Conservation (phyloP, 1,284 basidiomycete genomes). For the Cerrena zonata region DNA sequence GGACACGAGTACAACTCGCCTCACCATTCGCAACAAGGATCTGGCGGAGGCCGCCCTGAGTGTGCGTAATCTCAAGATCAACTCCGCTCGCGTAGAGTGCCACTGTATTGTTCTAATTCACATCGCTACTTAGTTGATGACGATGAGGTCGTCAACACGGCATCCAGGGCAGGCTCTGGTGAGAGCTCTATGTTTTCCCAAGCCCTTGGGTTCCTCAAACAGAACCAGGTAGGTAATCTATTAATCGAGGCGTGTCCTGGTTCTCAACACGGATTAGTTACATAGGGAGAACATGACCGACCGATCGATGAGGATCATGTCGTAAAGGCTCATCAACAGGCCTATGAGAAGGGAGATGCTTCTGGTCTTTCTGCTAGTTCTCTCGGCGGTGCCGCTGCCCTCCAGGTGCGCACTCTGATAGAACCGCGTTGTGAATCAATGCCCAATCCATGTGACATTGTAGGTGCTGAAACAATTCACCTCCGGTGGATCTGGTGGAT, state of each 20-base stretch:
- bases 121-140: slow-evolving; percentile 44
- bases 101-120: too few relatives aligned
- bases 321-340: slow-evolving; percentile 55
- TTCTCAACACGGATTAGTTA: not conserved
- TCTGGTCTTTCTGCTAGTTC: slow-evolving; percentile 49
- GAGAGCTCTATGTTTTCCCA: slow-evolving; percentile 45
- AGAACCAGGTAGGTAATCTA: slow-evolving; percentile 41
- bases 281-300: slow-evolving; percentile 45
- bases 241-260: not conserved
- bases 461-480: slow-evolving; percentile 64
- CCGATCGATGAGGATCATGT: slow-evolving; percentile 66
- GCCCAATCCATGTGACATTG: not conserved
- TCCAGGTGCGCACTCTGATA: slow-evolving; percentile 45
- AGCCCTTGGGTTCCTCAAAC: slow-evolving; percentile 46
- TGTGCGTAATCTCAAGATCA: slow-evolving; percentile 26
- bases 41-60: slow-evolving; percentile 19
- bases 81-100: too few relatives aligned
- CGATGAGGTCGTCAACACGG: slow-evolving; percentile 49
- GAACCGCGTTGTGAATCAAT: not conserved
- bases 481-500: slow-evolving; percentile 29
- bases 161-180: slow-evolving; percentile 45
- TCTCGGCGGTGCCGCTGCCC: slow-evolving; percentile 70
- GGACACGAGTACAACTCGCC: slow-evolving; percentile 57
- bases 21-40: slow-evolving; percentile 25
- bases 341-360: slow-evolving; percentile 49